Conservation (phyloP, 257 asterid genomes). For the Datura wrightii region DNA sequence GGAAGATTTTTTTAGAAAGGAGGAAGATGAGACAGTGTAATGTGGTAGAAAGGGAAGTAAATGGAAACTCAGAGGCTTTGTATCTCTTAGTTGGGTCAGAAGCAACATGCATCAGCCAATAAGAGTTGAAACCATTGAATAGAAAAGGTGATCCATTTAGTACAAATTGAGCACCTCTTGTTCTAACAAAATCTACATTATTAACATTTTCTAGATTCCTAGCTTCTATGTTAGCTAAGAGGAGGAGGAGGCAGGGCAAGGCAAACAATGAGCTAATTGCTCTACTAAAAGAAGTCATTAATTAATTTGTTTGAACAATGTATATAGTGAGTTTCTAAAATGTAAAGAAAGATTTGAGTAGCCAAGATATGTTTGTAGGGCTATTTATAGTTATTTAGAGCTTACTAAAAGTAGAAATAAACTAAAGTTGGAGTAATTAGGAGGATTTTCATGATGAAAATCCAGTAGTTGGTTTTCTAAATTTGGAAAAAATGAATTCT, state of each 20-base stretch:
- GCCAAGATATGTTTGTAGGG: background rate
- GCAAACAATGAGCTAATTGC: background rate
- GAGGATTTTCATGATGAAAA: background rate
- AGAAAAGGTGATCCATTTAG: constrained; percentile 67
- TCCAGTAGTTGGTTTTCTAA: background rate
- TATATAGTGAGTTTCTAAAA: background rate
- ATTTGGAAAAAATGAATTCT: background rate
- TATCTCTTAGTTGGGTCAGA: constrained; percentile 53
- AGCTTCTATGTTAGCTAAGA: background rate
- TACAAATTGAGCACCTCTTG: constrained; percentile 53
- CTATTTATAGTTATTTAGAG: background rate
- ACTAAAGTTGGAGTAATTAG: background rate
- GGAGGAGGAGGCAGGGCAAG: constrained; percentile 20
- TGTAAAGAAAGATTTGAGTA: background rate
- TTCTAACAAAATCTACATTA: constrained; percentile 48
- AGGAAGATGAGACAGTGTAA: background rate
- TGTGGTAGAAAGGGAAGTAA: background rate
- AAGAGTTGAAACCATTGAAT: constrained; percentile 78
- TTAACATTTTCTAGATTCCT: background rate
- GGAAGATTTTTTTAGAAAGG: background rate
- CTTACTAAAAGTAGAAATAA: background rate
- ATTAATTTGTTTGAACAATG: background rate
- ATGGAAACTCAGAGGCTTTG: constrained; percentile 62
- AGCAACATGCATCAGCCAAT: constrained; percentile 78
- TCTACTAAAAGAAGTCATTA: background rate